Conservation (phyloP, 192 early-diverging fungal species). For the Spinellus fusiger region DNA sequence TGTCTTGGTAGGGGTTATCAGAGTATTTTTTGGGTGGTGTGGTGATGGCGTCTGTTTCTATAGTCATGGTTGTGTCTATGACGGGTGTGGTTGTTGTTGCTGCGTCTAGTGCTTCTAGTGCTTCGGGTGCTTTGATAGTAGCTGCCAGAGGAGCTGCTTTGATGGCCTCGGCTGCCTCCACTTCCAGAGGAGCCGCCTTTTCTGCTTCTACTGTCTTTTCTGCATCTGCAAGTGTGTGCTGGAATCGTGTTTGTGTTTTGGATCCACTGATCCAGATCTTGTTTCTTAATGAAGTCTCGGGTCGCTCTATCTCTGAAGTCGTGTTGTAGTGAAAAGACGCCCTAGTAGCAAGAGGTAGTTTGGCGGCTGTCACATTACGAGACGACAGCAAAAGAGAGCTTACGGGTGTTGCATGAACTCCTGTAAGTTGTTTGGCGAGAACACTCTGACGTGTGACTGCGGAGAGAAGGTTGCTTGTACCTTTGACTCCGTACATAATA, state of each 20-base stretch:
- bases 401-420: conserved; percentile 9
- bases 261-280: no score
- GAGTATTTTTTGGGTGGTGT: background rate
- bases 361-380: conserved; percentile 23
- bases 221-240: no score
- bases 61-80: background rate
- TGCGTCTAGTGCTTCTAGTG: no score
- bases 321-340: background rate
- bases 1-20: conserved; percentile 5
- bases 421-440: conserved; percentile 26
- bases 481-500: conserved; percentile 30
- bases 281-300: no score
- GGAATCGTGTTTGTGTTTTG: no score
- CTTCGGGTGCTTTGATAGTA: no score
- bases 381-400: conserved; percentile 12
- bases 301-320: no score
- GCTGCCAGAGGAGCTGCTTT: no score
- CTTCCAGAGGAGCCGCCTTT: no score
- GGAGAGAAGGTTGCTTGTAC: conserved; percentile 23
- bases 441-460: conserved; percentile 29
- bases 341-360: conserved; percentile 15
- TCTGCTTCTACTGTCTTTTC: no score
- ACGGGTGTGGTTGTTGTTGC: no score
- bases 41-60: background rate
- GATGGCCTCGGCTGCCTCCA: no score